These are phyloP conservation scores for Casuarina cunninghamiana DNA, from an alignment of 306 rosid species.

Conservation along the genomic window DNA sequence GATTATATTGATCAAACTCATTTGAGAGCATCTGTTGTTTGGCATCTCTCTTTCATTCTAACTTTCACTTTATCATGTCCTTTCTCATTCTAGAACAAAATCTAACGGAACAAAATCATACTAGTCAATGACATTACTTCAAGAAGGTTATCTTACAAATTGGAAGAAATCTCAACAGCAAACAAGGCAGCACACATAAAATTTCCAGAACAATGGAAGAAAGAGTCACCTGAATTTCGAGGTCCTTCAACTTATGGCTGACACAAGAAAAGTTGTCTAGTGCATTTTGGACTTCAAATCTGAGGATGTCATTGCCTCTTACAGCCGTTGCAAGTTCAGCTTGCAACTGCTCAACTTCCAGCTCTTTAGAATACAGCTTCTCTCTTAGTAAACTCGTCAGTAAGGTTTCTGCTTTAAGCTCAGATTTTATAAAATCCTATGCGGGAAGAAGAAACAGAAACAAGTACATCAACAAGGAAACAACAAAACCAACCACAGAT, in stretches of 20 bases:
- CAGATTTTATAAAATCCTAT: conserved; percentile 61
- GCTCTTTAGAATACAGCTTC: conserved; percentile 80
- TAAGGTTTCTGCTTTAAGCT: conserved; percentile 81
- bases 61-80: not conserved
- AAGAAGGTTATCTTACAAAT: not conserved
- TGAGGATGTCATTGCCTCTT: conserved; percentile 83
- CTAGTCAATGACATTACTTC: not conserved
- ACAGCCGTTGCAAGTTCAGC: conserved; percentile 89
- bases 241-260: conserved; percentile 70
- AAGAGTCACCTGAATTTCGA: conserved; percentile 75
- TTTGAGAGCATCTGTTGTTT: not conserved
- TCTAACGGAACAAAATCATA: not conserved
- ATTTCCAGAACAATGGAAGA: conserved; percentile 14
- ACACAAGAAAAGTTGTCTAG: conserved; percentile 68
- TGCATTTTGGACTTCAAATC: conserved; percentile 75
- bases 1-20: not conserved
- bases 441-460: conserved; percentile 12
- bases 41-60: not conserved
- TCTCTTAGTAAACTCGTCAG: conserved; percentile 74
- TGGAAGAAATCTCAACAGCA: not conserved
- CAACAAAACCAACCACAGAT: not conserved
- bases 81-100: not conserved
- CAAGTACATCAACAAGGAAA: not conserved
- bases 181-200: conserved; percentile 9
- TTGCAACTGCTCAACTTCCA: conserved; percentile 83